Evolutionary conservation across 2,329 filamentous ascomycete species (phyloP).

Genomic region (Fusarium avenaceum): DNA sequence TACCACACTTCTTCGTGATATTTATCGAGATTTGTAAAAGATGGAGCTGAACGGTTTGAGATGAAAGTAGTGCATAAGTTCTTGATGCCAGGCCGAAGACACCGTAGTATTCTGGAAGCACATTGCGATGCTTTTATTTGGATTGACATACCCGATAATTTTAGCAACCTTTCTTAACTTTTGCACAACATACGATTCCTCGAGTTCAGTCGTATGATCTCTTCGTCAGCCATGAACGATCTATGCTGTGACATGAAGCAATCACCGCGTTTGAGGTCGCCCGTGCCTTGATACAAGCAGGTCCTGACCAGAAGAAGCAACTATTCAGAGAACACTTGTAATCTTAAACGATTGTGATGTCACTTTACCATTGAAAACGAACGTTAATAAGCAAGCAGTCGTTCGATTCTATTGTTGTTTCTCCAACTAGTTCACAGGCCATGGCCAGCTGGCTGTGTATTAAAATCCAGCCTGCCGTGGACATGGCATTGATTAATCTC

Average conservation of each 20-base stretch:
- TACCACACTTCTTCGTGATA: too few relatives aligned
- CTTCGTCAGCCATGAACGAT: rapidly evolving
- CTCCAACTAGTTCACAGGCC: not conserved
- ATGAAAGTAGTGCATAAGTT: too few relatives aligned
- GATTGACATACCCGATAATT: not conserved
- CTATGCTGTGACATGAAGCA: not conserved
- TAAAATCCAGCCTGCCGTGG: not conserved
- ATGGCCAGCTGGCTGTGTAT: not conserved
- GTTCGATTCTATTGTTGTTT: not conserved
- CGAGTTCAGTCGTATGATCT: slow-evolving; percentile 11
- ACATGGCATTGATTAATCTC: too few relatives aligned
- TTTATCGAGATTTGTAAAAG: too few relatives aligned
- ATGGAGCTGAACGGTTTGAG: too few relatives aligned
- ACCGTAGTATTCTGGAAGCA: too few relatives aligned
- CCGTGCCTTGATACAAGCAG: not conserved
- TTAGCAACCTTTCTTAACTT: too few relatives aligned
- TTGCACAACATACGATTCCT: slow-evolving; percentile 18
- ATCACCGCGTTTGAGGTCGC: not conserved
- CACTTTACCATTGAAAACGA: not conserved
- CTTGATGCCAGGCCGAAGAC: too few relatives aligned
- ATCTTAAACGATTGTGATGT: slow-evolving; percentile 6
- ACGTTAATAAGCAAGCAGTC: not conserved
- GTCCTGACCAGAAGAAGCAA: not conserved
- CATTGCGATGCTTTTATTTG: too few relatives aligned
- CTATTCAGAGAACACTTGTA: not conserved